Evolutionary conservation across 331 rosid species (phyloP), one percentile per base, ranked within the genome.

Genomic region (Quercus lobata): DNA sequence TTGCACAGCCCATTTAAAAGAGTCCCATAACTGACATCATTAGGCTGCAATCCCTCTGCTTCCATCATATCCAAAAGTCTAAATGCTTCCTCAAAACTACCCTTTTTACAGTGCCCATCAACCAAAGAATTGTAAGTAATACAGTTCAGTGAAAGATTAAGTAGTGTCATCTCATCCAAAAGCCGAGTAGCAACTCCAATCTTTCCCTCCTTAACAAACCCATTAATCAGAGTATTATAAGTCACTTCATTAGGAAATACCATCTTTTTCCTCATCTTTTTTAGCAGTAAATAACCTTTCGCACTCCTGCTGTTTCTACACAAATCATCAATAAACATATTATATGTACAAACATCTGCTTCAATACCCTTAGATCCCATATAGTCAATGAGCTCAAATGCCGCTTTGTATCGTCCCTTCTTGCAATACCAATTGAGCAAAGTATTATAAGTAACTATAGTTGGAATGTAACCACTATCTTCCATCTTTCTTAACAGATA

Each of bases 161-260:
- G 79, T 8, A 24, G 71, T 4, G 77, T 18, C 96, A 90, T 92
- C 86, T 90, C 96, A 54, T 82, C 81, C 84, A 90, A 90, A 83
- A 92, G 84, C 81, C 80, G 74, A 77, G 90, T 73, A 34, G 96
- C 97, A 89, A 90, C 78, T 73, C 56, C 86, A 73, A 86, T 81
- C 86, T 87, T 92, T 82, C 97, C 92, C 84, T 92, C 97, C 88
- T 87, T 92, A 19, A 87, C 93, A 90, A 92, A 90, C 37, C 97
- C 97, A 58, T 81, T 83, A 73, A 92, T 88, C n/a, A 92, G 86
- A 71, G 90, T 90, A 84, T 92, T 90, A 81, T 90, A 92, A 0
- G 96, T 90, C 56, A 89, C 78, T 60, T 56, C 88, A 75, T 85
- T 89, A 53, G 97, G 97, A 84, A 71, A 71, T 57, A 90, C 85